Percentiles rank a stretch among this genome's conserved stretches.
These are phyloP conservation scores for Rhodotorula mucilaginosa DNA, from an alignment of 1,284 basidiomycete species.

Conservation along the genomic window DNA sequence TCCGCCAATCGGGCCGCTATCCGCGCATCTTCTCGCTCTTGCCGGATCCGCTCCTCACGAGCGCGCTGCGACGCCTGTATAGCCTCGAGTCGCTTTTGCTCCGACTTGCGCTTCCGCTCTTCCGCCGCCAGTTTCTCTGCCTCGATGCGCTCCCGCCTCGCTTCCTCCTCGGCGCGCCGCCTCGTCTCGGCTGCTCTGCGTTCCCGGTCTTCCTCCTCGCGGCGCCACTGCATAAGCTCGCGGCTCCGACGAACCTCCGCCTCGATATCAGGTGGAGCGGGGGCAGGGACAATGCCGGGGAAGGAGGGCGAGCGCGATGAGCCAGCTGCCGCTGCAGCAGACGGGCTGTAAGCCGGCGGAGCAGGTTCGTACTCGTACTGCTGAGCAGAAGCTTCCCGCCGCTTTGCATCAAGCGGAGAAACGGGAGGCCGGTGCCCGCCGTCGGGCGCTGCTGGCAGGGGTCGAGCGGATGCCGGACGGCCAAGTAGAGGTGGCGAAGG, in stretches of 20 bases:
- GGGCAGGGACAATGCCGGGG: not conserved
- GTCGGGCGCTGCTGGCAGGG: slow-evolving; percentile 14
- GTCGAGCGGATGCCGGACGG: not conserved
- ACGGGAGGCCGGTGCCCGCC: not conserved
- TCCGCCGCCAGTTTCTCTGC: not conserved
- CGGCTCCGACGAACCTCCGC: not conserved
- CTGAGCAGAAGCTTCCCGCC: not conserved
- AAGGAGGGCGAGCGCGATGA: not conserved
- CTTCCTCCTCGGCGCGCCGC: not conserved
- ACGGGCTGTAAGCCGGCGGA: not conserved
- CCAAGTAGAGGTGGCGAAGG: not conserved
- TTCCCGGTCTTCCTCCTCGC: not conserved
- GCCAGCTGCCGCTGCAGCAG: not conserved
- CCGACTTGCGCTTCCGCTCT: slow-evolving; percentile 4
- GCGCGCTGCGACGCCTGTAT: slow-evolving; percentile 9
- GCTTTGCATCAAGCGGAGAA: slow-evolving; percentile 1
- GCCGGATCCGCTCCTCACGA: not conserved
- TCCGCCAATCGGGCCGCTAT: slow-evolving; percentile 15
- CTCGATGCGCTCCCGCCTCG: not conserved
- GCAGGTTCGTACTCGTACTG: not conserved
- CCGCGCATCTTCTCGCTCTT: slow-evolving; percentile 25
- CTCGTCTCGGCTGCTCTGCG: not conserved
- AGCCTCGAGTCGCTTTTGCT: slow-evolving; percentile 11
- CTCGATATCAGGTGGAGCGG: not conserved
- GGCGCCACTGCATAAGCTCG: not conserved